Percentiles rank a stretch among this genome's conserved stretches.
Evolutionary conservation across 345 rosid species (phyloP).

Genomic region (Clarkia xantiana): DNA sequence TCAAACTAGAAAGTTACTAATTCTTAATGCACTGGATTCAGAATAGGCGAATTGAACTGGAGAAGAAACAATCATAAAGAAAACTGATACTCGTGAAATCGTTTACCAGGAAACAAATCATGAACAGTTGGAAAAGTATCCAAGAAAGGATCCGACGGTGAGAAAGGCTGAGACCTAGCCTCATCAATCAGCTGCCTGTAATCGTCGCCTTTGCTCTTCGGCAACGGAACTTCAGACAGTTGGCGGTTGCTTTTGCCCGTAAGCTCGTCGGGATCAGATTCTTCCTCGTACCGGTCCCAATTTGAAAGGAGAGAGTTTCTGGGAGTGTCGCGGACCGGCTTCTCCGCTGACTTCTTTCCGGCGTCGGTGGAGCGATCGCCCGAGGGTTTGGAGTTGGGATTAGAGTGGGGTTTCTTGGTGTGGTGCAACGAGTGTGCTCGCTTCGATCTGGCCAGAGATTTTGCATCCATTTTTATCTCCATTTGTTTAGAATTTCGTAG

Average conservation of each 20-base stretch:
- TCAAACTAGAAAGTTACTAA: too few relatives aligned
- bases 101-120: constrained; percentile 47
- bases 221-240: constrained; percentile 22
- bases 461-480: constrained; percentile 38
- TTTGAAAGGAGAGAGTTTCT: constrained; percentile 50
- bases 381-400: constrained; percentile 26
- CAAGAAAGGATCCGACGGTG: constrained; percentile 9
- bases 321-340: constrained; percentile 24
- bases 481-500: too few relatives aligned
- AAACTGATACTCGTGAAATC: not conserved
- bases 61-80: not conserved
- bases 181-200: constrained; percentile 47
- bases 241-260: constrained; percentile 11
- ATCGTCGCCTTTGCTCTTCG: constrained; percentile 83
- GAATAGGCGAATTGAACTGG: not conserved
- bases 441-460: constrained; percentile 73
- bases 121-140: constrained; percentile 31
- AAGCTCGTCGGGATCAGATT: constrained; percentile 12
- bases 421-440: constrained; percentile 75
- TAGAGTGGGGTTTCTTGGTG: constrained; percentile 33
- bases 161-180: constrained; percentile 43
- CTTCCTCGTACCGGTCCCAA: constrained; percentile 65
- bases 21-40: too few relatives aligned
- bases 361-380: constrained; percentile 9
- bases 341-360: constrained; percentile 18